Evolutionary conservation across 1,284 basidiomycete genomes (phyloP).

Genomic region (Malassezia arunalokei): DNA sequence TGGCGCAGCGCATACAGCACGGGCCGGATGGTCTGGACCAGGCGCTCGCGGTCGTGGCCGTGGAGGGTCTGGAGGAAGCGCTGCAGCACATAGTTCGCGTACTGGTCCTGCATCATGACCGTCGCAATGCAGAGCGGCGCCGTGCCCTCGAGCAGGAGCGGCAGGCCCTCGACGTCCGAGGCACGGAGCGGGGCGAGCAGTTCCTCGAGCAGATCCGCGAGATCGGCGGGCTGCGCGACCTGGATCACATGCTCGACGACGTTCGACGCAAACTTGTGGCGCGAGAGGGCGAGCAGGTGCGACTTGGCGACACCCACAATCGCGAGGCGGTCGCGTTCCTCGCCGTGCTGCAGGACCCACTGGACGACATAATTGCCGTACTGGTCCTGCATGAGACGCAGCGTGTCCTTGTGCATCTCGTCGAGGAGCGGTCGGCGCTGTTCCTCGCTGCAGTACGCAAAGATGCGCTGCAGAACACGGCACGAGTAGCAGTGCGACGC

Average conservation of each 20-base stretch:
- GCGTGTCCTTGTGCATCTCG: conserved; percentile 63
- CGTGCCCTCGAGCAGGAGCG: not conserved
- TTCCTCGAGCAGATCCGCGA: conserved; percentile 64
- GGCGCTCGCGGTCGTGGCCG: conserved; percentile 16
- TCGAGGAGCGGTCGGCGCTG: conserved; percentile 67
- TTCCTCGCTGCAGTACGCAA: conserved; percentile 55
- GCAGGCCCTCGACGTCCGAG: not conserved
- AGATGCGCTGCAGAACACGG: conserved; percentile 81
- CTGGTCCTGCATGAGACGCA: conserved; percentile 47
- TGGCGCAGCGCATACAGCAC: conserved; percentile 19
- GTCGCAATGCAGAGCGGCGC: conserved; percentile 19
- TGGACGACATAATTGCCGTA: conserved; percentile 79
- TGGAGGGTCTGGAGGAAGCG: conserved; percentile 37
- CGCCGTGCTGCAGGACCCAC: conserved; percentile 74
- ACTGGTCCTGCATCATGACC: conserved; percentile 78
- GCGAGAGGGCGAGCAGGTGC: conserved; percentile 56
- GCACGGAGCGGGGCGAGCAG: conserved; percentile 53
- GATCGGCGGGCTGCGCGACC: conserved; percentile 56
- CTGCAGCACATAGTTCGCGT: conserved; percentile 53
- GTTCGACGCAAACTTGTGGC: conserved; percentile 90
- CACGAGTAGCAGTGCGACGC: conserved; percentile 88
- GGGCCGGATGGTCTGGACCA: conserved; percentile 22
- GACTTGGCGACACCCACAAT: conserved; percentile 65
- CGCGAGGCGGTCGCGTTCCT: conserved; percentile 57
- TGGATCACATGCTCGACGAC: conserved; percentile 85